Evolutionary conservation across 129 eudicot species (phyloP), one percentile per base, ranked within the genome.

Genomic region (Arctium minus): DNA sequence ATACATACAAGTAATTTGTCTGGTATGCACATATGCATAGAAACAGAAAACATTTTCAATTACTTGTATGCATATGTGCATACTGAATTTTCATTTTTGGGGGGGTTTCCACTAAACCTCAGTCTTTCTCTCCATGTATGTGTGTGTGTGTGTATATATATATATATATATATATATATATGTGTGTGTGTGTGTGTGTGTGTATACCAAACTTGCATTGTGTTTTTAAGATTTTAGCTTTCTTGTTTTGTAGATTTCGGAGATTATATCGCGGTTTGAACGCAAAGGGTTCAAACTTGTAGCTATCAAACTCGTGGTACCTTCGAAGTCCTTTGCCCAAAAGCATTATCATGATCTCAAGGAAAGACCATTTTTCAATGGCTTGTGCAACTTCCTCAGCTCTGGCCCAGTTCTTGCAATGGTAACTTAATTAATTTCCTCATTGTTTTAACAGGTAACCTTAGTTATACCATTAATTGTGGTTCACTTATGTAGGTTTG

Each of bases 351-450:
- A 93, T 74, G 98, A 96, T 83, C 97, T 96, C 78, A 93, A 88
- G 83, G 99, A 91, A 5, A 88, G 97, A 32, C 99, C 99, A 18
- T 96, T 96, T 88, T 96, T 90, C 79, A 83, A 88, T 80, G 98
- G 97, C 81, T 88, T 96, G 39, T 96, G 99, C 72, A 91, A 93
- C 85, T 96, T 96, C 89, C 91, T 96, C 8, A 93, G 99, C 90
- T 96, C 98, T 84, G 99, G 99, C 76, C 99, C 99, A 39, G 99
- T 96, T 65, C 46, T 96, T 86, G 99, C 97, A 50, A 96, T 96
- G 99, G 99, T 96, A 39, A 42, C 86, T 53, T 56, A 67, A 84
- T 53, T 56, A 67, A 82, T 29, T 0, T 56, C 53, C 42, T 50
- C 2, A 69, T 17, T 62, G 42, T 60, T 15, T 72, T 71, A n/a